These are phyloP conservation scores for Pythium dissimile DNA, from an alignment of 352 stramenopile genomes.

Conservation along the genomic window DNA sequence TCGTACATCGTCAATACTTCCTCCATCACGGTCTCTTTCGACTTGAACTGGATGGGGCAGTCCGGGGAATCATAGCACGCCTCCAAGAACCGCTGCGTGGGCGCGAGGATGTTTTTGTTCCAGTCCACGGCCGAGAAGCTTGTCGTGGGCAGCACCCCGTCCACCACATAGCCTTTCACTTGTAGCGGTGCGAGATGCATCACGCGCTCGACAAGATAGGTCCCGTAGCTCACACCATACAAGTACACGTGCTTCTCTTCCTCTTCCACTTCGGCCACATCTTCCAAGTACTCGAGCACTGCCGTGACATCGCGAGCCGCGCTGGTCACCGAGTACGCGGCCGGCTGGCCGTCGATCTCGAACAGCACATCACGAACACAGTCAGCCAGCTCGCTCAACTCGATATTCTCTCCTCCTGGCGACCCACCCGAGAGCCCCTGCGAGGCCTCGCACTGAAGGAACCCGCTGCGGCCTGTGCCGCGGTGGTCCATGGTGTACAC, in stretches of 20 bases:
- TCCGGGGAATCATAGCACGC: conserved; percentile 13
- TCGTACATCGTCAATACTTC: conserved; percentile 31
- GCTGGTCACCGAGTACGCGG: conserved; percentile 43
- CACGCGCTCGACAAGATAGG: conserved; percentile 39
- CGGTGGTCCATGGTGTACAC: conserved; percentile 63
- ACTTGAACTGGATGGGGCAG: conserved; percentile 25
- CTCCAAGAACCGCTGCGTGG: conserved; percentile 18
- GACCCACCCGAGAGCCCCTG: conserved; percentile 23
- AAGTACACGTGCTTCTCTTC: conserved; percentile 29
- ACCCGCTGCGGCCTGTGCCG: conserved; percentile 37
- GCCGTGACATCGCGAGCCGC: conserved; percentile 34
- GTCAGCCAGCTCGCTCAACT: conserved; percentile 18
- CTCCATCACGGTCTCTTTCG: conserved; percentile 20
- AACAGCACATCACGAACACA: conserved; percentile 36
- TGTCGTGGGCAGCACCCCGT: conserved; percentile 28
- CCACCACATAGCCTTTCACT: conserved; percentile 44
- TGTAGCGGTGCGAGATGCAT: conserved; percentile 37
- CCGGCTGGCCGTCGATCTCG: conserved; percentile 32
- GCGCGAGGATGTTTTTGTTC: conserved; percentile 28
- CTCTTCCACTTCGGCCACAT: neutral
- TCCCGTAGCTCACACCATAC: conserved; percentile 55
- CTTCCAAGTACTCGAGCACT: conserved; percentile 8
- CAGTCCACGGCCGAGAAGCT: conserved; percentile 27
- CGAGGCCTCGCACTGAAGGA: conserved; percentile 35
- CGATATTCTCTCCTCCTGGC: conserved; percentile 11